Percentiles rank a stretch among this genome's conserved stretches.
Conservation (phyloP, 768 basidiomycete genomes). For the Plicaturopsis crispa region DNA sequence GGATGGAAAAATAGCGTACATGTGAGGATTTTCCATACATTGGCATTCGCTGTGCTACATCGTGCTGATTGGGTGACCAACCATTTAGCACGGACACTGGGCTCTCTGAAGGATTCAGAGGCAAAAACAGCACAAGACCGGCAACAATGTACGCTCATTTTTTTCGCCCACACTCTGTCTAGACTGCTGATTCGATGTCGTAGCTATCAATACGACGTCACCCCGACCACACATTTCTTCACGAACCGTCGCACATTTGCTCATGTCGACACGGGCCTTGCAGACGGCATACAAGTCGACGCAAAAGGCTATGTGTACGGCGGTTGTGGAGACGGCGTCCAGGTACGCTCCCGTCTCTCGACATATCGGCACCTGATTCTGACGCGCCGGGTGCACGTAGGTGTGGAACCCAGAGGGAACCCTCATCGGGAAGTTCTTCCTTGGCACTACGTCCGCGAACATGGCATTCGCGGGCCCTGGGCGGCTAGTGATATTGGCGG, state of each 20-base stretch:
- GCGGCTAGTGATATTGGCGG: constrained; percentile 32
- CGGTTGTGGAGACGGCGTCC: constrained; percentile 62
- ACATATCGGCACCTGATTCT: too few species aligned
- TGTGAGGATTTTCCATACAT: constrained; percentile 30
- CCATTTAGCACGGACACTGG: constrained; percentile 46
- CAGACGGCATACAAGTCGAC: constrained; percentile 66
- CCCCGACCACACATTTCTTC: constrained; percentile 44
- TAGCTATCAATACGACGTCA: constrained; percentile 67
- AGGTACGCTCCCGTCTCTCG: constrained; percentile 32
- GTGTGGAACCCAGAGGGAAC: constrained; percentile 21
- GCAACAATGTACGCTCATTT: constrained; percentile 67
- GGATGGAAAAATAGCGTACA: constrained; percentile 57
- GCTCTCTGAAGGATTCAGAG: constrained; percentile 33
- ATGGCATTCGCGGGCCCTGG: constrained; percentile 24
- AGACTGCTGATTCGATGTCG: too few species aligned
- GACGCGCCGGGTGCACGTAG: too few species aligned
- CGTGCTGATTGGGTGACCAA: neutral
- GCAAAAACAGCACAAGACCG: constrained; percentile 49
- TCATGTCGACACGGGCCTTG: constrained; percentile 54
- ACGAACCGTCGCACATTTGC: constrained; percentile 60
- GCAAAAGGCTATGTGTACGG: constrained; percentile 57
- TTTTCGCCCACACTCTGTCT: too few species aligned
- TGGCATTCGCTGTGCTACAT: constrained; percentile 1
- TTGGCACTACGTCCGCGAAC: constrained; percentile 21
- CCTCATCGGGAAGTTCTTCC: constrained; percentile 31